phyloP scores from a whole-genome alignment of 2,329 filamentous ascomycete genomes.

The Ceratocystis eucalypticola region DNA sequence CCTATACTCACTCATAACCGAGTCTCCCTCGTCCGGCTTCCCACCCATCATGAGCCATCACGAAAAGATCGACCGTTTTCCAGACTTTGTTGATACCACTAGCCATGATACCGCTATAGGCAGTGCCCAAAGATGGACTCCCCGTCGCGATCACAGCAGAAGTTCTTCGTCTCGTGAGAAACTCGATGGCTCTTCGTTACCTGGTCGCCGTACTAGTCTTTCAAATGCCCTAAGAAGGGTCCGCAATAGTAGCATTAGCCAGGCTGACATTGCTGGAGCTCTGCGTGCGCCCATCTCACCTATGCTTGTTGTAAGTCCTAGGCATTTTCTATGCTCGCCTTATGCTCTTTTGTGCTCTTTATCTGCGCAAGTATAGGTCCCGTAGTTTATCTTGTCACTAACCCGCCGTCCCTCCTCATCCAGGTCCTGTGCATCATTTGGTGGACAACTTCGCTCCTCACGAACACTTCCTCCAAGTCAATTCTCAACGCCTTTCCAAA shows the following conservation, averaged over 20 bases:
- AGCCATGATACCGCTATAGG: slow-evolving; percentile 12
- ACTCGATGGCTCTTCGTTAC: not conserved
- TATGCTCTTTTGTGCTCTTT: not conserved
- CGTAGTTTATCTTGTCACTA: not conserved
- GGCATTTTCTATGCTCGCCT: not conserved
- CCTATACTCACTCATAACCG: not conserved
- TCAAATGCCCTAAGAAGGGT: slow-evolving; percentile 72
- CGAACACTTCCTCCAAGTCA: slow-evolving; percentile 94
- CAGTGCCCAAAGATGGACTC: slow-evolving; percentile 14
- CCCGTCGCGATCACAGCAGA: slow-evolving; percentile 17
- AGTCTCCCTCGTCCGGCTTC: not conserved
- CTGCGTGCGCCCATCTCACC: slow-evolving; percentile 81
- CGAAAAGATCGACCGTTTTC: slow-evolving; percentile 40
- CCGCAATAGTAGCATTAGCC: slow-evolving; percentile 72
- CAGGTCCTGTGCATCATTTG: slow-evolving; percentile 77
- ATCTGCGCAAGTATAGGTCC: not conserved
- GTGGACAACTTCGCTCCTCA: slow-evolving; percentile 91
- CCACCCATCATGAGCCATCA: slow-evolving; percentile 23
- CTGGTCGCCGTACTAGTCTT: slow-evolving; percentile 15
- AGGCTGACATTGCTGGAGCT: slow-evolving; percentile 86
- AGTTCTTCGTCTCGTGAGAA: slow-evolving; percentile 24
- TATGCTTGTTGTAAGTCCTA: slow-evolving; percentile 58
- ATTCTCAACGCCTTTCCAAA: slow-evolving; percentile 86
- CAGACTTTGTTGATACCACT: slow-evolving; percentile 36
- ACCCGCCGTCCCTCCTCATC: slow-evolving; percentile 10